Percentiles rank a stretch among this genome's conserved stretches.
phyloP scores from a whole-genome alignment of 768 basidiomycete genomes.

The Termitomyces titanicus region DNA sequence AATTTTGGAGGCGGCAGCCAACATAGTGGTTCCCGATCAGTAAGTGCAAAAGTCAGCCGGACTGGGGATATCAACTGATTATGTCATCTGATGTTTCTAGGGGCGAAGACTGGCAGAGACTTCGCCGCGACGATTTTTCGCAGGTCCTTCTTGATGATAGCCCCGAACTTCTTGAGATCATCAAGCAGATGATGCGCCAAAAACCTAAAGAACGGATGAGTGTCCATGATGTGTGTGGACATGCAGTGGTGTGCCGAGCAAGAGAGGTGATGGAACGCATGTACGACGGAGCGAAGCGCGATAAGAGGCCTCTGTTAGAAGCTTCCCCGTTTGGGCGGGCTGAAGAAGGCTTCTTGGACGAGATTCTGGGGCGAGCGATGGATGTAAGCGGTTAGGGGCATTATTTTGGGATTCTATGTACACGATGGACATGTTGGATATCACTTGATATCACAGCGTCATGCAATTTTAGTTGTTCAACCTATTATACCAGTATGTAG shows the following conservation, averaged over 20 bases:
- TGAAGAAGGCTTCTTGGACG: constrained; percentile 57
- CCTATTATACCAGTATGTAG: constrained; percentile 3
- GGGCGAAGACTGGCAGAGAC: constrained; percentile 91
- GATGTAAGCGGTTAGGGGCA: constrained; percentile 33
- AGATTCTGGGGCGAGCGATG: constrained; percentile 47
- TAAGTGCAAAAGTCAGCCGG: constrained; percentile 45
- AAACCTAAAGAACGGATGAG: constrained; percentile 59
- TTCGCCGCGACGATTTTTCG: constrained; percentile 88
- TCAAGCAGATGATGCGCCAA: constrained; percentile 75
- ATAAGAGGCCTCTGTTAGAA: constrained; percentile 41
- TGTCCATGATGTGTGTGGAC: constrained; percentile 51
- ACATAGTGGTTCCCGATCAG: constrained; percentile 97
- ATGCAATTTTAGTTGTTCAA: neutral
- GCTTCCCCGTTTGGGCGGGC: constrained; percentile 64
- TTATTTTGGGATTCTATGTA: neutral
- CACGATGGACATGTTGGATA: neutral
- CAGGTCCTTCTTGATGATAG: constrained; percentile 74
- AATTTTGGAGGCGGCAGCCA: constrained; percentile 91
- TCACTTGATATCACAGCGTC: too few species aligned
- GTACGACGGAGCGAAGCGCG: constrained; percentile 30
- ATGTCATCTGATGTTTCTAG: constrained; percentile 37
- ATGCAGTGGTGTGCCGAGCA: constrained; percentile 63
- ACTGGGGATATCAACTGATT: constrained; percentile 23
- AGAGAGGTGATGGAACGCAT: constrained; percentile 59
- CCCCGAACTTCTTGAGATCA: constrained; percentile 60